Conservation (phyloP, 2,329 filamentous ascomycete genomes). For the Penicillium sp. region DNA sequence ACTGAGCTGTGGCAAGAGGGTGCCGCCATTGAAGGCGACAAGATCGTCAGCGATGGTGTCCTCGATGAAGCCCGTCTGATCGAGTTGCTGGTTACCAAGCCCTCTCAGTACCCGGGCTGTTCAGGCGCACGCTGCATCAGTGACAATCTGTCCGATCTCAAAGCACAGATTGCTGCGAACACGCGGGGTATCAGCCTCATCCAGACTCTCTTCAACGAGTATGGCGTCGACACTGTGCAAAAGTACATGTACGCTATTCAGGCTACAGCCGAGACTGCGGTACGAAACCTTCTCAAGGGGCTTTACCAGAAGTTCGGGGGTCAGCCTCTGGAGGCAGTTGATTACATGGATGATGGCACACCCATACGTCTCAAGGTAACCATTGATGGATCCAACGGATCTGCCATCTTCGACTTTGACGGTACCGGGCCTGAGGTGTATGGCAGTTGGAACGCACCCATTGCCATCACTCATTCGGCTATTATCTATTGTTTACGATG, state of each 20-base stretch:
- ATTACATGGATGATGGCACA: constrained; percentile 86
- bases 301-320: constrained; percentile 72
- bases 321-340: constrained; percentile 71
- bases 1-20: constrained; percentile 54
- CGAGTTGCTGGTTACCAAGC: constrained; percentile 72
- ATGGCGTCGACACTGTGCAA: constrained; percentile 74
- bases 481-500: constrained; percentile 86
- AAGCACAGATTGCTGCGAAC: constrained; percentile 85
- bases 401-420: constrained; percentile 76
- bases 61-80: constrained; percentile 79
- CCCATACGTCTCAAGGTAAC: constrained; percentile 75
- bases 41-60: constrained; percentile 74
- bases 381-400: constrained; percentile 73
- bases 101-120: constrained; percentile 74
- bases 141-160: constrained; percentile 84
- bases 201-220: constrained; percentile 73
- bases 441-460: constrained; percentile 77
- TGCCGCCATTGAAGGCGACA: constrained; percentile 50
- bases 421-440: constrained; percentile 81
- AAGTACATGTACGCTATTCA: constrained; percentile 86
- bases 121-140: constrained; percentile 76
- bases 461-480: constrained; percentile 79
- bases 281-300: constrained; percentile 71
- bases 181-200: constrained; percentile 83
- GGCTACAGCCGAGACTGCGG: constrained; percentile 75